Conservation (phyloP, 225 moss, liverwort and hornwort species). For the Pseudisothecium myosuroides region DNA sequence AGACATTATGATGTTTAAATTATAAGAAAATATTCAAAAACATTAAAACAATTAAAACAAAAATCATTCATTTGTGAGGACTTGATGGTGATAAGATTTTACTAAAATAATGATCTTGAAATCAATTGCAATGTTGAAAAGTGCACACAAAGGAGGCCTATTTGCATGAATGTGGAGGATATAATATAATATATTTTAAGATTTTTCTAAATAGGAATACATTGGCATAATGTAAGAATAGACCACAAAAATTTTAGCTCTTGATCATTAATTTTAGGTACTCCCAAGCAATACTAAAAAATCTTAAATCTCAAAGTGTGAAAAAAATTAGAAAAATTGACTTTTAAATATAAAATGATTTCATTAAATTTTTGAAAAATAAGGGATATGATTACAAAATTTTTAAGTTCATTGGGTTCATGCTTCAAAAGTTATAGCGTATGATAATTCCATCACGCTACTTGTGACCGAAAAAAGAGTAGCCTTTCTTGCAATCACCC, state of each 20-base stretch:
- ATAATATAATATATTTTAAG: no score
- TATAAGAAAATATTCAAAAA: not conserved
- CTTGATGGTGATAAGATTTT: not conserved
- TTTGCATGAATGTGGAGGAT: not conserved
- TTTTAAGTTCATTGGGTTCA: not conserved
- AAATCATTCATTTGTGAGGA: not conserved
- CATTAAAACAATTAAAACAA: not conserved
- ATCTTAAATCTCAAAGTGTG: not conserved
- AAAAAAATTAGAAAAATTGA: not conserved
- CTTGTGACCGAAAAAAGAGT: fast-evolving
- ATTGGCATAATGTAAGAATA: no score
- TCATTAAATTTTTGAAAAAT: not conserved
- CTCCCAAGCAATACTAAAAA: not conserved
- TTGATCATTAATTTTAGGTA: no score
- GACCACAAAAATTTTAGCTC: no score
- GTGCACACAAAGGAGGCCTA: fast-evolving
- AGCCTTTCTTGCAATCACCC: no score
- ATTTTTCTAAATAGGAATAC: no score
- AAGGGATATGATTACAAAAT: not conserved
- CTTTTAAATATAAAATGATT: not conserved
- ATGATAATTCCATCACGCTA: not conserved
- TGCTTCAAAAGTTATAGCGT: not conserved
- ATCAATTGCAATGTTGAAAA: not conserved
- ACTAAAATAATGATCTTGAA: not conserved
- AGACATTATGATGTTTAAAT: not conserved